Conservation (phyloP, 441 rosid species). For the Biscutella laevigata region DNA sequence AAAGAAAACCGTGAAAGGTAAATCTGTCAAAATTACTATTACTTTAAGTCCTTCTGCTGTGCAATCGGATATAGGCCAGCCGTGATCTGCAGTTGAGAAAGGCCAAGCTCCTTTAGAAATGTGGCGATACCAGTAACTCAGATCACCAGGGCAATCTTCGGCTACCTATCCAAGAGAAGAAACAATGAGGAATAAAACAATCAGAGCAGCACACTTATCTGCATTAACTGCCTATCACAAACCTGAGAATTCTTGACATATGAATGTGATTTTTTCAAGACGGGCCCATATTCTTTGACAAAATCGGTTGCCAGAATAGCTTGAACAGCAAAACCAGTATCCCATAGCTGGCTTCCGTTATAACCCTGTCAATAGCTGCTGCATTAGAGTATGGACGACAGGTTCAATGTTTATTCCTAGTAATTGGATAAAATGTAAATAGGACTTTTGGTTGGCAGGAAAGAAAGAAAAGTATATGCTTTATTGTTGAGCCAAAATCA, state of each 20-base stretch:
- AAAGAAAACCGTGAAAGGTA: not conserved
- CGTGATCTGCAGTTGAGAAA: constrained; percentile 90
- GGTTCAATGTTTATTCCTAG: constrained; percentile 12
- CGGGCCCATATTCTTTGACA: constrained; percentile 52
- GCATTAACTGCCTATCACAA: constrained; percentile 7
- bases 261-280: constrained; percentile 56
- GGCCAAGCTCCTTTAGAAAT: constrained; percentile 99
- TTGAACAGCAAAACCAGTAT: constrained; percentile 75
- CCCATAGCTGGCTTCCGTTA: constrained; percentile 97
- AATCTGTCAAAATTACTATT: constrained; percentile 23
- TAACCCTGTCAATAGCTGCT: constrained; percentile 59
- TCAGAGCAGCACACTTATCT: constrained; percentile 13
- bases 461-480: too few relatives aligned
- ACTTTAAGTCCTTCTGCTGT: constrained; percentile 93
- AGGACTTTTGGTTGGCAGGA: constrained; percentile 1
- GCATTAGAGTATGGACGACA: constrained; percentile 22
- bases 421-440: not conserved
- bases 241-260: constrained; percentile 78
- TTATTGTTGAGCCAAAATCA: constrained; percentile 7
- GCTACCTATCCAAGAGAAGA: constrained; percentile 41
- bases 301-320: constrained; percentile 72
- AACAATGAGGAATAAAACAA: not conserved
- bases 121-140: constrained; percentile 76
- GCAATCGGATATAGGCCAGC: constrained; percentile 98
- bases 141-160: constrained; percentile 82